phyloP scores from a whole-genome alignment of 306 rosid genomes.

The Coriaria nepalensis region DNA sequence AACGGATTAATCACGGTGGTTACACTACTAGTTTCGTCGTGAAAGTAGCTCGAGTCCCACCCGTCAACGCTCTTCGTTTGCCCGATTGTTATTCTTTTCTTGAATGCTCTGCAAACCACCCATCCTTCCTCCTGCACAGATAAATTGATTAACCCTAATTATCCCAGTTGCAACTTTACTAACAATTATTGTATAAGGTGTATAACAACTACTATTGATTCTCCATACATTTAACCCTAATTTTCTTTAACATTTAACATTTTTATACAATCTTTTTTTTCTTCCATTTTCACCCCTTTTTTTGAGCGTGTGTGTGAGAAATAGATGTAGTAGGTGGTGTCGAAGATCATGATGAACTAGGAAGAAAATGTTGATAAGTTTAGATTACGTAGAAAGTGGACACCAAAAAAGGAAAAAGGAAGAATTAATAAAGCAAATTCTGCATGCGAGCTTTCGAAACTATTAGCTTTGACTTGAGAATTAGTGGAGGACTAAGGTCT shows the following conservation, averaged over 20 bases:
- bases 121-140: slow-evolving; percentile 91
- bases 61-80: slow-evolving; percentile 48
- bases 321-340: slow-evolving; percentile 21
- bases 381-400: too few relatives aligned
- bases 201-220: not conserved
- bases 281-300: too few relatives aligned
- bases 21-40: slow-evolving; percentile 43
- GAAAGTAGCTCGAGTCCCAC: slow-evolving; percentile 58
- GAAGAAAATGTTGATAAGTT: slow-evolving; percentile 4
- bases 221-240: too few relatives aligned
- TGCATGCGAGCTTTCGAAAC: too few relatives aligned
- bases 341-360: slow-evolving; percentile 14
- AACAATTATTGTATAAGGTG: not conserved
- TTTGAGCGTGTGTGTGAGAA: slow-evolving; percentile 16
- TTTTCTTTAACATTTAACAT: too few relatives aligned
- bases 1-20: slow-evolving; percentile 38
- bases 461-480: too few relatives aligned
- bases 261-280: too few relatives aligned
- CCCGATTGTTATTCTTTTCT: slow-evolving; percentile 39
- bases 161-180: not conserved
- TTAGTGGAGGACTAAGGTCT: too few relatives aligned
- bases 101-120: slow-evolving; percentile 98
- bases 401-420: too few relatives aligned
- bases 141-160: not conserved
- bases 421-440: too few relatives aligned